A percentile compares a stretch with the other conserved stretches of the same genome.
Conservation (phyloP, 306 rosid genomes). For the Dryas alaskensis region DNA sequence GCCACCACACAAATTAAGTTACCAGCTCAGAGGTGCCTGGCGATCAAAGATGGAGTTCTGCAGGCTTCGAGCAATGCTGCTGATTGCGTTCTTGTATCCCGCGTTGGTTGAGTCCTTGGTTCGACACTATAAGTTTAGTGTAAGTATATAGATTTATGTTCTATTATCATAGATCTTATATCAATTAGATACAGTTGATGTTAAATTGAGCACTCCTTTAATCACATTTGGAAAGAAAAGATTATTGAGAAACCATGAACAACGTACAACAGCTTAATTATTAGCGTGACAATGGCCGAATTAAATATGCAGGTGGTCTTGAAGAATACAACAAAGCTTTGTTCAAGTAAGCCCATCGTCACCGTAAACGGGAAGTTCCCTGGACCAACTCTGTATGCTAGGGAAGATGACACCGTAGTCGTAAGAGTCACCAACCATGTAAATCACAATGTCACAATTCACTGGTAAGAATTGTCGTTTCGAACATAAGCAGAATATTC, state of each 20-base stretch:
- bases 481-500: neutral
- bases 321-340: slow-evolving; percentile 57
- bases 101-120: slow-evolving; percentile 42
- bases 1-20: neutral
- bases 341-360: slow-evolving; percentile 49
- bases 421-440: slow-evolving; percentile 67
- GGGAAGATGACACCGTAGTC: slow-evolving; percentile 65
- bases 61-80: slow-evolving; percentile 37
- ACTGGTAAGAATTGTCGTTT: slow-evolving; percentile 47
- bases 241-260: neutral
- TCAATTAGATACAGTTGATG: too few species aligned
- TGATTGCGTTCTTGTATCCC: slow-evolving; percentile 43
- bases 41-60: slow-evolving; percentile 5
- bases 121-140: slow-evolving; percentile 59
- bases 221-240: too few species aligned
- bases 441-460: slow-evolving; percentile 54
- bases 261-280: neutral
- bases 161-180: neutral
- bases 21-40: neutral
- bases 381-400: slow-evolving; percentile 67
- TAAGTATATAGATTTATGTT: slow-evolving; percentile 30
- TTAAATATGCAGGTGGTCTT: slow-evolving; percentile 50
- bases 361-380: slow-evolving; percentile 64
- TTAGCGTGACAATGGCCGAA: neutral
- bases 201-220: too few species aligned